Evolutionary conservation across 2,329 filamentous ascomycete species (phyloP).

Genomic region (Raffaelea albimanens): DNA sequence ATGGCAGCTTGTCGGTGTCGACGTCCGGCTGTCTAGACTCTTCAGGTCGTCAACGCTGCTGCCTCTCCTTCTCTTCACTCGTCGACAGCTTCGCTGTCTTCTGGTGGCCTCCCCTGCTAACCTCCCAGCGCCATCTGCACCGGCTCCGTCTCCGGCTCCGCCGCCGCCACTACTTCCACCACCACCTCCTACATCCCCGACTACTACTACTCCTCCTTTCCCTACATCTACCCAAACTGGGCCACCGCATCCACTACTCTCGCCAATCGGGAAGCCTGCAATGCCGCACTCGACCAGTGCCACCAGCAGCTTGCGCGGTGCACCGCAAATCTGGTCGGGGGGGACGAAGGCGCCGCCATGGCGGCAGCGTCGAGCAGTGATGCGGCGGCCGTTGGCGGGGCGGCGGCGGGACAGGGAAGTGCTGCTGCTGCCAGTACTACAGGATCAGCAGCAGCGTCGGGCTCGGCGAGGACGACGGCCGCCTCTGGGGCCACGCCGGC

Average conservation of each 20-base stretch:
- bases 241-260: conserved; percentile 30
- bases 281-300: conserved; percentile 41
- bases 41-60: no score
- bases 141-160: conserved; percentile 37
- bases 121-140: conserved; percentile 41
- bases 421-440: no score
- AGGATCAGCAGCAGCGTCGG: no score
- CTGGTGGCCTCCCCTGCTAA: background rate
- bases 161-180: conserved; percentile 25
- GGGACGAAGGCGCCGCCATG: background rate
- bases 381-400: conserved; percentile 12
- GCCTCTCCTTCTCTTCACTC: conserved; percentile 8
- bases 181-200: conserved; percentile 45
- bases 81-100: background rate
- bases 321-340: conserved; percentile 34
- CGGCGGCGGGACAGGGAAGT: background rate
- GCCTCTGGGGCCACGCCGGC: background rate
- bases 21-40: no score
- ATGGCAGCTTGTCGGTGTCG: no score
- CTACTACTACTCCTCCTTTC: conserved; percentile 46
- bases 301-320: conserved; percentile 44
- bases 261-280: conserved; percentile 39
- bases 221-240: conserved; percentile 32
- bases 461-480: background rate
- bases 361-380: conserved; percentile 22